Evolutionary conservation across 441 rosid genomes (phyloP).

Genomic region (Pelargonium citronellum): DNA sequence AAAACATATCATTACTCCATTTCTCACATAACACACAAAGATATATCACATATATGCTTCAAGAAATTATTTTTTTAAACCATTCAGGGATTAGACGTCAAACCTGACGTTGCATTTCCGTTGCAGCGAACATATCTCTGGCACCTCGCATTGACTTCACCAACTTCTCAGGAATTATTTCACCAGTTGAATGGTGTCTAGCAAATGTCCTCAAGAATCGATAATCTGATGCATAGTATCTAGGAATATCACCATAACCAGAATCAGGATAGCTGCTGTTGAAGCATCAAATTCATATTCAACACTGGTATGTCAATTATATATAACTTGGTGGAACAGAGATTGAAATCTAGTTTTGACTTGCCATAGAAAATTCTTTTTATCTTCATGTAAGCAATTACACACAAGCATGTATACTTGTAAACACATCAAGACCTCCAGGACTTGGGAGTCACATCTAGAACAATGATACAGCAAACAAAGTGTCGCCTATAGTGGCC

Average conservation of each 20-base stretch:
- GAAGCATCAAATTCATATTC: conserved; percentile 7
- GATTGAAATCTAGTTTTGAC: background rate
- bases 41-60: background rate
- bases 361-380: background rate
- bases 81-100: conserved; percentile 19
- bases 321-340: background rate
- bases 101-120: conserved; percentile 99
- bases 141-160: conserved; percentile 78
- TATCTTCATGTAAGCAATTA: background rate
- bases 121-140: conserved; percentile 84
- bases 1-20: conserved; percentile 15
- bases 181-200: conserved; percentile 79
- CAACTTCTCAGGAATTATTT: conserved; percentile 75
- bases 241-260: conserved; percentile 29
- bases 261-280: conserved; percentile 9
- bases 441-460: background rate
- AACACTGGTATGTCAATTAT: background rate
- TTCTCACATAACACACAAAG: background rate
- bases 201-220: conserved; percentile 77
- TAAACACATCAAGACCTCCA: background rate
- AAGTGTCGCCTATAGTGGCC: too few relatives aligned
- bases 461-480: too few relatives aligned
- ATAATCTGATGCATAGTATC: conserved; percentile 91
- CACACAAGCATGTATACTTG: background rate
- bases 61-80: conserved; percentile 17